Evolutionary conservation across 306 rosid genomes (phyloP), one percentile per base, ranked within the genome.

Genomic region (Vigna unguiculata): DNA sequence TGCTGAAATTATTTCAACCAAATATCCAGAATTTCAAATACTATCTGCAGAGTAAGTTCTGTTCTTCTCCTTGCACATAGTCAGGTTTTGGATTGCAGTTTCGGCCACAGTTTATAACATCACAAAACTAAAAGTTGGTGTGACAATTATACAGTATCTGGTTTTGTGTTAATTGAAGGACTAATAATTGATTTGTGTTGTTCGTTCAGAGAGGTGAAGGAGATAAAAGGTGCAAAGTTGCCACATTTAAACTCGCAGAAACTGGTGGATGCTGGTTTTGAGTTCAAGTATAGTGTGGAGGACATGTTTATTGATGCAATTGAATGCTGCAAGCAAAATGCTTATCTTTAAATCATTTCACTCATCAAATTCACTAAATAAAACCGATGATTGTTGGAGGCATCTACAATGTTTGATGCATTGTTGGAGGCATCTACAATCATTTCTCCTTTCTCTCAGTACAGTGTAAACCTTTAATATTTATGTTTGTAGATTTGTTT

Each of bases 41-140:
- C 89, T 88, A 48, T 60, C 86, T 41, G 7, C 12, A n/a, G 84
- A 89, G 94, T 91, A 69, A 88, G 97, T 87, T 58, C 12, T 15
- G 55, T 47, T 49, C 16, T 47, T 49, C 16, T 34, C 38, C 12
- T 32, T 57, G 19, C 5, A 55, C 0, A 34, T 1, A 3, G 13
- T 22, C 32, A 22, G 10, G 16, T 7, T 54, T 21, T 54, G 10
- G 21, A 19, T 19, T 51, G 57, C 2, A 51, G 24, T 8, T 4
- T 9, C 5, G 19, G 10, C 19, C 20, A 9, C 22, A 0, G 1
- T 7, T 52, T 53, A 6, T 34, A 34, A 34, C 1, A 3, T 54
- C 3, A 4, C 40, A 34, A 57, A 19, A 28, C 4, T 12, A 30
- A 46, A 53, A 10, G 6, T 32, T 32, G 13, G 4, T 0, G 17